phyloP scores from a whole-genome alignment of 441 rosid genomes.

The Gossypium laxum region DNA sequence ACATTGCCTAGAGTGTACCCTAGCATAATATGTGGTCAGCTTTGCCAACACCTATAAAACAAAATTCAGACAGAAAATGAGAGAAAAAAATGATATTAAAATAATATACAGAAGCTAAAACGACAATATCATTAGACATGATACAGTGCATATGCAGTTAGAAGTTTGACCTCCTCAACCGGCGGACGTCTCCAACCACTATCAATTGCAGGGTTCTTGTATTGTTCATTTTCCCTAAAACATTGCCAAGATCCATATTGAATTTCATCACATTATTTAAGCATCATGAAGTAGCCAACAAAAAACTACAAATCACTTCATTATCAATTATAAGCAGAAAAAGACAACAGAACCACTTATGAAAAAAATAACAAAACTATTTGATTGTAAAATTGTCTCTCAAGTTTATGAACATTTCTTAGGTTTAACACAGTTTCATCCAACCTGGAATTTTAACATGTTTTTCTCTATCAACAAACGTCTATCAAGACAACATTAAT shows the following conservation, averaged over 20 bases:
- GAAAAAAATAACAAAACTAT: background rate
- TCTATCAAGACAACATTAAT: background rate
- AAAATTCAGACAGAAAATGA: constrained; percentile 11
- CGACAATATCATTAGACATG: background rate
- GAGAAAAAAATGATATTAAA: constrained; percentile 1
- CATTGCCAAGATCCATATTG: constrained; percentile 18
- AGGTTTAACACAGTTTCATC: background rate
- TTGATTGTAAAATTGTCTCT: background rate
- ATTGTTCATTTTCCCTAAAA: constrained; percentile 71
- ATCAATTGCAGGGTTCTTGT: constrained; percentile 50
- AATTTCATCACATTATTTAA: constrained; percentile 9
- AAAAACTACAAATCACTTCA: background rate
- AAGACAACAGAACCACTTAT: background rate
- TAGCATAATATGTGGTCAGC: constrained; percentile 53
- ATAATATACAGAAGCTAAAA: background rate
- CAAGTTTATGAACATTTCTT: constrained; percentile 3
- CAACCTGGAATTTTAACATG: background rate
- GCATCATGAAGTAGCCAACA: constrained; percentile 2
- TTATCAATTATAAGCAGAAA: background rate
- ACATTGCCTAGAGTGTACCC: constrained; percentile 77
- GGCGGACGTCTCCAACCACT: constrained; percentile 67
- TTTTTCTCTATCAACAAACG: background rate
- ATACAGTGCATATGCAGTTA: constrained; percentile 11
- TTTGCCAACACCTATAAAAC: constrained; percentile 56
- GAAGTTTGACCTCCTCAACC: constrained; percentile 64